phyloP scores from a whole-genome alignment of 179 eudicot species.

The Heliamphora pulchella region DNA sequence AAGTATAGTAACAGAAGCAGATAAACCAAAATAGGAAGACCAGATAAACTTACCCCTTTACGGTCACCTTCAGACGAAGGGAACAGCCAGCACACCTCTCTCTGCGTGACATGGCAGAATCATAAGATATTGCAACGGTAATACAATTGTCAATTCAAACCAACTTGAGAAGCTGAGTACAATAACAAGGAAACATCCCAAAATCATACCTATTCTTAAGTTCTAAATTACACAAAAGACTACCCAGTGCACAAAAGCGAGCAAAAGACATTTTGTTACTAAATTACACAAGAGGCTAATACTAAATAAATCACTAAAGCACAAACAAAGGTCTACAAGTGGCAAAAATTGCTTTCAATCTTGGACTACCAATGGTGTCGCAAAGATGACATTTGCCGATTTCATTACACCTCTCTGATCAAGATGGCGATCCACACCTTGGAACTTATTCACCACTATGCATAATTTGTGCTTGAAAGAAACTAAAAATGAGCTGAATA shows the following conservation, averaged over 20 bases:
- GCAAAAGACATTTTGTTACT: background rate
- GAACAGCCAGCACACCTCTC: conserved; percentile 81
- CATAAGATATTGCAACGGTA: conserved; percentile 7
- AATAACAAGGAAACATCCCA: background rate
- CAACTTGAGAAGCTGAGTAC: background rate
- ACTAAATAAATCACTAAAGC: background rate
- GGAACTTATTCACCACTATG: background rate
- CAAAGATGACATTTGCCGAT: background rate
- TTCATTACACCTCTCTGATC: background rate
- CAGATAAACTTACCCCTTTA: conserved; percentile 76
- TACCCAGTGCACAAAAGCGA: background rate
- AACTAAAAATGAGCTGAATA: background rate
- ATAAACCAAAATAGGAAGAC: background rate
- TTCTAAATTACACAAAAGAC: background rate
- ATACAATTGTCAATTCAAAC: conserved; percentile 2
- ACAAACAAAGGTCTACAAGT: background rate
- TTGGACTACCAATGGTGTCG: background rate
- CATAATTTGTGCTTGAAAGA: background rate
- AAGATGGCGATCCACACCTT: background rate
- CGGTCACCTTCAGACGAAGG: conserved; percentile 75
- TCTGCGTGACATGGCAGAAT: conserved; percentile 44
- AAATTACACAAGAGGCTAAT: background rate
- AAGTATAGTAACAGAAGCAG: background rate
- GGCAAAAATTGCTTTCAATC: background rate
- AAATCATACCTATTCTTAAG: background rate